phyloP scores from a whole-genome alignment of 169 alveolate genomes.

The Cryptosporidium sp. region DNA sequence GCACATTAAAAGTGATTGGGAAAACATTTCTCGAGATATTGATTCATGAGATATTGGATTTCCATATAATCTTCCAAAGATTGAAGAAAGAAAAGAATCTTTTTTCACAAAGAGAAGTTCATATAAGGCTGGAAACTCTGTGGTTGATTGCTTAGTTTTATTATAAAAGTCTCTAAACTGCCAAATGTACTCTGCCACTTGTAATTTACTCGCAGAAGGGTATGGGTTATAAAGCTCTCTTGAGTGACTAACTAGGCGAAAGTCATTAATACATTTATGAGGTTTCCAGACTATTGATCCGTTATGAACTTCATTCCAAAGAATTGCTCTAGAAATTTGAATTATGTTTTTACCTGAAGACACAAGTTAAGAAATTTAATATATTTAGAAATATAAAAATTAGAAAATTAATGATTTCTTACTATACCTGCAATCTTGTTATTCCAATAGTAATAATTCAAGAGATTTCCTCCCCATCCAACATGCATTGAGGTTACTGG shows the following conservation, averaged over 20 bases:
- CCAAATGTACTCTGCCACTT: constrained; percentile 73
- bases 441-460: constrained; percentile 22
- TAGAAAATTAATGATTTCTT: constrained; percentile 17
- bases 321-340: constrained; percentile 30
- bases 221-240: constrained; percentile 54
- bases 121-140: constrained; percentile 35
- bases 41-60: constrained; percentile 37
- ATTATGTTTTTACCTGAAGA: constrained; percentile 49
- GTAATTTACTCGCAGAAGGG: not conserved
- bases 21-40: constrained; percentile 33
- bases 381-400: not conserved
- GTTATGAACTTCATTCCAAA: constrained; percentile 56
- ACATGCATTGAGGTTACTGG: constrained; percentile 44
- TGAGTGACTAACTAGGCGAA: constrained; percentile 57
- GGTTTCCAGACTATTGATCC: constrained; percentile 40
- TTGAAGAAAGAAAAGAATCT: constrained; percentile 44
- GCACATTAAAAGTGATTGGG: constrained; percentile 26
- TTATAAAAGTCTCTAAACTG: constrained; percentile 13
- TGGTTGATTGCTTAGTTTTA: not conserved
- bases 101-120: constrained; percentile 55
- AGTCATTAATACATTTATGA: constrained; percentile 67
- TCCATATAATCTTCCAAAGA: constrained; percentile 22
- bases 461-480: constrained; percentile 68
- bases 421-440: constrained; percentile 43
- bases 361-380: not conserved